Conservation (phyloP, 2,329 filamentous ascomycete genomes). For the Sarocladium kiliense region DNA sequence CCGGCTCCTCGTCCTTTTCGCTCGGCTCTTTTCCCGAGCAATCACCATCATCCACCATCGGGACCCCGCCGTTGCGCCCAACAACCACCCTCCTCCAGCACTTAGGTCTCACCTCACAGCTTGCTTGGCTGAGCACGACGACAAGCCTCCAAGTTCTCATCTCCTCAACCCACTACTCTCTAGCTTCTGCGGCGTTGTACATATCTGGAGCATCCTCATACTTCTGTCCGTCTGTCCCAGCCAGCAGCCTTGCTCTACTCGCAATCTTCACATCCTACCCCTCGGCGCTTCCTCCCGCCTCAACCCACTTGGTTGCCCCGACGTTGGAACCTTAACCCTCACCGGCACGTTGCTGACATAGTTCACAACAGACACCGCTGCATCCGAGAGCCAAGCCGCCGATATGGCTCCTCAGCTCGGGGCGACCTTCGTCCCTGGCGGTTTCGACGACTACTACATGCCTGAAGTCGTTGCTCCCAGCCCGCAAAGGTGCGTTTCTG, state of each 20-base stretch:
- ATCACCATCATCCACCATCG: not conserved
- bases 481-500: constrained; percentile 47
- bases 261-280: not conserved
- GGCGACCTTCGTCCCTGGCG: constrained; percentile 55
- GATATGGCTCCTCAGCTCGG: constrained; percentile 31
- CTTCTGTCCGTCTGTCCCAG: not conserved
- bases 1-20: not conserved
- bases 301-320: not conserved
- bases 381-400: constrained; percentile 10
- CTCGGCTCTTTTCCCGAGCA: not conserved
- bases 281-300: not conserved
- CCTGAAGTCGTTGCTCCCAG: constrained; percentile 53
- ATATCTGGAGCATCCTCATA: not conserved
- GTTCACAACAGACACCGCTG: not conserved
- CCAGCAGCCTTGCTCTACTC: not conserved
- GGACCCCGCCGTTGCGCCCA: constrained; percentile 4
- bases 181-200: not conserved
- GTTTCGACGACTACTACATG: constrained; percentile 56
- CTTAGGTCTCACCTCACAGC: constrained; percentile 2
- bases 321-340: not conserved
- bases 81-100: not conserved
- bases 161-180: not conserved
- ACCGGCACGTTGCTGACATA: not conserved
- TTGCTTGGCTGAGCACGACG: not conserved
- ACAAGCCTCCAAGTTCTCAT: not conserved